Base-by-base conservation (phyloP, 805 yeast species). In the Wickerhamiella shivajii region DNA sequence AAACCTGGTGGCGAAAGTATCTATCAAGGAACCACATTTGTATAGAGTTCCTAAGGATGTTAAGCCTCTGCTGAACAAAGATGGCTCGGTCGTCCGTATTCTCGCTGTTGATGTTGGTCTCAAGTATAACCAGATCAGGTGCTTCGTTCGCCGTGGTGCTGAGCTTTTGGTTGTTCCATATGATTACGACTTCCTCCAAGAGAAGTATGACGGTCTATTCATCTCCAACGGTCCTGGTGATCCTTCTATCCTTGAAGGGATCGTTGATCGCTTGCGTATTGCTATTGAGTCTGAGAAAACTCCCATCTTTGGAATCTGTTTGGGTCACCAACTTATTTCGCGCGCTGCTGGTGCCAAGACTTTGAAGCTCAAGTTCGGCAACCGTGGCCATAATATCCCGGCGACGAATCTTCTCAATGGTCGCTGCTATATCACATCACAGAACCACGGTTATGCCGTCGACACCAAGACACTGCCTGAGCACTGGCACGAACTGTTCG, bases 191-290 rank as follows among this genome's bases (percentile, higher is more conserved):
- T 76, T 78, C 56, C 63, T 78, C 41, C 50, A 59, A 32, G 93
- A 83, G 58, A 67, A 73, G 42, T 90, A 77, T 55, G 98, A 90
- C 57, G 99, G 98, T 65, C 67, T 90, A 49, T 90, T 90, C 60
- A 65, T 87, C 44, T 85, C 96, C 36, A 90, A 90, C 60, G 99
- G 99, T 64, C 99, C 99, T 18, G 99, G 99, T 71, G 97, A 90
- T 62, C 99, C 99, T 38, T 70, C 90, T 27, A 81, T 79, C 38
- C 67, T 90, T 72, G 57, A 71, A 28, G 69, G 65, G 14, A 69
- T 83, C 39, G 77, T 77, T 22, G 65, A 60, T 25, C 73, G 68
- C 46, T 61, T 90, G 50, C 46, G 65, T 24, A 57, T 55, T 27
- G 78, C 70, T 22, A 54, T 87, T 38, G 64, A 65, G 27, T 66